Percentiles rank a stretch among this genome's conserved stretches.
These are phyloP conservation scores for Backusella circina DNA, from an alignment of 192 early-diverging fungal species.

Conservation along the genomic window DNA sequence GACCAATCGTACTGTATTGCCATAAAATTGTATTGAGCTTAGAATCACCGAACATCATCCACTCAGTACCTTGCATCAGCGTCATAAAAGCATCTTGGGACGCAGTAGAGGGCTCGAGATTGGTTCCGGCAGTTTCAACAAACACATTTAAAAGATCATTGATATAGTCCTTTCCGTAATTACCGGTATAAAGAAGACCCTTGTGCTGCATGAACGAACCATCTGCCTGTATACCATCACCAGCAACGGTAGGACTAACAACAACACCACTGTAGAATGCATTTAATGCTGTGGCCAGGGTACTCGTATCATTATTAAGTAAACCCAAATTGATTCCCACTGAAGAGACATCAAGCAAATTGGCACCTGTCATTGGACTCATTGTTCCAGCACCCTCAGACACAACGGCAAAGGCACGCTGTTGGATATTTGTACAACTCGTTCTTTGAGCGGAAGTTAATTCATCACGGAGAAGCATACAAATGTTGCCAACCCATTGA, in stretches of 20 bases:
- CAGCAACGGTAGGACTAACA: neutral
- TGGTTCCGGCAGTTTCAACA: constrained; percentile 13
- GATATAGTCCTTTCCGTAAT: constrained; percentile 27
- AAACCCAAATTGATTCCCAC: constrained; percentile 15
- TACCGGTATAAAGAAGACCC: constrained; percentile 19
- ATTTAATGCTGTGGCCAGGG: constrained; percentile 3
- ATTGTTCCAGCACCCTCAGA: neutral
- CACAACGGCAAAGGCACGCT: constrained; percentile 1
- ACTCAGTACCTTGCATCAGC: constrained; percentile 21
- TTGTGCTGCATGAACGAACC: constrained; percentile 26
- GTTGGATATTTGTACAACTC: constrained; percentile 8
- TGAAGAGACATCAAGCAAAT: constrained; percentile 18
- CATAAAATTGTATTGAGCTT: constrained; percentile 1
- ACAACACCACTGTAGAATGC: constrained; percentile 9
- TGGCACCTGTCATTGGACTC: constrained; percentile 16
- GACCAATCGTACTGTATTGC: constrained; percentile 24
- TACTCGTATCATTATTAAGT: constrained; percentile 2
- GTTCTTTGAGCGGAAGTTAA: neutral
- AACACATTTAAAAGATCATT: constrained; percentile 14
- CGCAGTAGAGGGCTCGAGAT: neutral
- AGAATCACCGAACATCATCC: constrained; percentile 25
- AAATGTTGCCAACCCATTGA: neutral
- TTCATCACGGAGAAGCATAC: constrained; percentile 1
- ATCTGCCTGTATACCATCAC: constrained; percentile 23
- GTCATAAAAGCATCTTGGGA: constrained; percentile 7